phyloP scores from a whole-genome alignment of 495 filamentous ascomycete genomes.

The Hypomontagnella monticulosa region DNA sequence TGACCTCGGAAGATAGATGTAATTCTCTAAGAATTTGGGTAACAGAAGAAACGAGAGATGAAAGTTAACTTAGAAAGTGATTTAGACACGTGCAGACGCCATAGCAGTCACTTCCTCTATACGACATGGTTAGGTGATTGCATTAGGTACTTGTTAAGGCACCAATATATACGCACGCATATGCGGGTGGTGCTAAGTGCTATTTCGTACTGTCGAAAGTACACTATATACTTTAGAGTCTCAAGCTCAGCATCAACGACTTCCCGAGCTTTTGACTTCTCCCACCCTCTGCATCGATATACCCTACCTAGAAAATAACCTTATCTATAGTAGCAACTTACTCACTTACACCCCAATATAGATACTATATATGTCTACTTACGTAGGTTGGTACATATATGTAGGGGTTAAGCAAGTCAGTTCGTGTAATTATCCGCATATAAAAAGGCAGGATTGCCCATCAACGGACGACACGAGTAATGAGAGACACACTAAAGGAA shows the following conservation, averaged over 20 bases:
- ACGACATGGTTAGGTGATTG: conserved; percentile 18
- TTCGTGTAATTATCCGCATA: conserved; percentile 31
- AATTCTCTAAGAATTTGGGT: background rate
- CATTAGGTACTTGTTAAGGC: conserved; percentile 8
- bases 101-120: background rate
- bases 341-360: no score
- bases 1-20: no score
- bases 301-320: background rate
- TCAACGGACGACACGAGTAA: conserved; percentile 33
- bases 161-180: conserved; percentile 15
- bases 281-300: background rate
- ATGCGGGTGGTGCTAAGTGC: conserved; percentile 1
- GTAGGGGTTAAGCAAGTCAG: conserved; percentile 6
- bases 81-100: background rate
- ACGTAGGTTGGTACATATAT: background rate
- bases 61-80: no score
- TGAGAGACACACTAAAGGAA: conserved; percentile 7
- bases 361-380: no score
- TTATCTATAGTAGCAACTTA: background rate
- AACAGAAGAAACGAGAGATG: no score
- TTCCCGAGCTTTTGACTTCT: background rate
- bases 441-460: conserved; percentile 12
- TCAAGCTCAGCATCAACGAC: conserved; percentile 1
- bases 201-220: no score
- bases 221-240: background rate